Evolutionary conservation across 2,329 filamentous ascomycete genomes (phyloP).

Genomic region (Elsinoe fawcettii): DNA sequence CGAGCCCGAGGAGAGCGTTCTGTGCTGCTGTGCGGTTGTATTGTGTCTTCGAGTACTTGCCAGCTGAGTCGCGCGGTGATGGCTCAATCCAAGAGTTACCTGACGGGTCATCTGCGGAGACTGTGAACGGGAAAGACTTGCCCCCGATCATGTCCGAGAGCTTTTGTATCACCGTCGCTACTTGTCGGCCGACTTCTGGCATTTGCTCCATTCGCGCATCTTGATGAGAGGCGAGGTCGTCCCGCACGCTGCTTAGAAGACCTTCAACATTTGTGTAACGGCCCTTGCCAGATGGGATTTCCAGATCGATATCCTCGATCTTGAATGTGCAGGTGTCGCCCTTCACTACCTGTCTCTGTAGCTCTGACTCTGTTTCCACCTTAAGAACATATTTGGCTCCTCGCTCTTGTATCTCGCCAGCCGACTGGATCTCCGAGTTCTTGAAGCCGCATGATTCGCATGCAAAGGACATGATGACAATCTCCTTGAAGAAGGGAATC

Average conservation of each 20-base stretch:
- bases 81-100: conserved; percentile 97
- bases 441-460: conserved; percentile 83
- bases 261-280: conserved; percentile 93
- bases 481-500: conserved; percentile 95
- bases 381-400: conserved; percentile 78
- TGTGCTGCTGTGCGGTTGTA: conserved; percentile 77
- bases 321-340: conserved; percentile 79
- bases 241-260: conserved; percentile 66
- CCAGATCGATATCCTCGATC: conserved; percentile 84
- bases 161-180: conserved; percentile 67
- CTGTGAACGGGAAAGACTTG: conserved; percentile 74
- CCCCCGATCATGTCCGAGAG: conserved; percentile 71
- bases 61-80: conserved; percentile 63
- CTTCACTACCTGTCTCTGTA: conserved; percentile 84
- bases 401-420: conserved; percentile 83
- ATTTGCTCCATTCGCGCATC: conserved; percentile 68
- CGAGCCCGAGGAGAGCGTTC: conserved; percentile 76
- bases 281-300: conserved; percentile 83
- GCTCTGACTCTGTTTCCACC: conserved; percentile 63
- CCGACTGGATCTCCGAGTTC: conserved; percentile 91
- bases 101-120: conserved; percentile 81
- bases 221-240: conserved; percentile 76
- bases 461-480: conserved; percentile 93
- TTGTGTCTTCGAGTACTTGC: conserved; percentile 82
- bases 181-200: conserved; percentile 70